Evolutionary conservation across 225 moss, liverwort and hornwort species (phyloP).

Genomic region (Pseudoscleropodium purum): DNA sequence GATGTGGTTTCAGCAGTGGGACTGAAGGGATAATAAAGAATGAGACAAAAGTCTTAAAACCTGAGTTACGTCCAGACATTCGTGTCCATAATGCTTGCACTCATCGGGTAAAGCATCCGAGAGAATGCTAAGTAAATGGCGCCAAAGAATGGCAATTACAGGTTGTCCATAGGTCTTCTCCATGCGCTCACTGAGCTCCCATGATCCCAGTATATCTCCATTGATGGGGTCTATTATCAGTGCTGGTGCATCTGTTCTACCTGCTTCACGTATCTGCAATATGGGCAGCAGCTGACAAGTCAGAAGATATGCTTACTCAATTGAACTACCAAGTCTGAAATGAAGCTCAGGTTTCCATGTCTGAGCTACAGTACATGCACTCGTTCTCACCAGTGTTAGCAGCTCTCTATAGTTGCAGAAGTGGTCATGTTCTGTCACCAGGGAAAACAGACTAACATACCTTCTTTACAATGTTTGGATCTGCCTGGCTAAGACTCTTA

Average conservation of each 20-base stretch:
- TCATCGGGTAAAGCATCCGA: slow-evolving; percentile 44
- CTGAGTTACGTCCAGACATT: slow-evolving; percentile 42
- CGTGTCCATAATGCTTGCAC: slow-evolving; percentile 51
- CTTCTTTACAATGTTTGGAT: slow-evolving; percentile 28
- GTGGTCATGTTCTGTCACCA: background rate
- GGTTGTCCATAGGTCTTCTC: slow-evolving; percentile 48
- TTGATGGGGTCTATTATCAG: slow-evolving; percentile 11
- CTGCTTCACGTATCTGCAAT: slow-evolving; percentile 31
- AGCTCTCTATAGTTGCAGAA: background rate
- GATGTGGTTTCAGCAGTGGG: background rate
- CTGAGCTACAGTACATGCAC: background rate
- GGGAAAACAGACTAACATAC: slow-evolving; percentile 5
- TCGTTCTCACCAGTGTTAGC: background rate
- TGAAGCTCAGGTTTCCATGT: background rate
- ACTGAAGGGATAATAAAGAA: background rate
- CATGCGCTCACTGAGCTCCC: slow-evolving; percentile 42
- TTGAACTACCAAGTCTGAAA: background rate
- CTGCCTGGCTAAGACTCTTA: slow-evolving; percentile 28
- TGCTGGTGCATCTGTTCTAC: slow-evolving; percentile 13
- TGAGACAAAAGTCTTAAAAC: background rate
- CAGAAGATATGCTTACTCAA: background rate
- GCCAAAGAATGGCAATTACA: slow-evolving; percentile 37
- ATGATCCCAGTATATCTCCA: slow-evolving; percentile 18
- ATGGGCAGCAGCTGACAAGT: background rate
- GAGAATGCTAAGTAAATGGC: slow-evolving; percentile 30